Percentiles rank a stretch among this genome's conserved stretches.
phyloP scores from a whole-genome alignment of 176 grass and related monocot species.

The Bonia amplexicaulis region DNA sequence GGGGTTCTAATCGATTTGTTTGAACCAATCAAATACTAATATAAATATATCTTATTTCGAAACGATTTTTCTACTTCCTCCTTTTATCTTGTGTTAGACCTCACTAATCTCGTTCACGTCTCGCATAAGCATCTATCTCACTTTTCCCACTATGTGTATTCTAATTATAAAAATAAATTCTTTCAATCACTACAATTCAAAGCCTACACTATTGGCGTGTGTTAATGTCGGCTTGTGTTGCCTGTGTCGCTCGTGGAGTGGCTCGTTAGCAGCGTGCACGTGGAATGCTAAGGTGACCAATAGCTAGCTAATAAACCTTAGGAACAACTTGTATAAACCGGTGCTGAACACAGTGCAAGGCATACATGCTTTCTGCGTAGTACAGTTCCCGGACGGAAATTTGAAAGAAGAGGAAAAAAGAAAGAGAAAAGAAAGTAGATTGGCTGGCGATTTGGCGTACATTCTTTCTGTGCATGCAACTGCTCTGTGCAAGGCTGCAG shows the following conservation, averaged over 20 bases:
- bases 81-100: too few relatives aligned
- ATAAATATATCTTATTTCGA: too few relatives aligned
- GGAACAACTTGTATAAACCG: not conserved
- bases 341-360: not conserved
- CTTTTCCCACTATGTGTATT: too few relatives aligned
- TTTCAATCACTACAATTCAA: too few relatives aligned
- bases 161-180: too few relatives aligned
- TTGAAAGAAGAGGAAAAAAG: not conserved
- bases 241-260: not conserved
- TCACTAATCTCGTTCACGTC: too few relatives aligned
- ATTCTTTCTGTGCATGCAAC: constrained; percentile 25
- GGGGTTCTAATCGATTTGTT: too few relatives aligned
- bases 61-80: too few relatives aligned
- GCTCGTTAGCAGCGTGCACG: constrained; percentile 30
- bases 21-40: too few relatives aligned
- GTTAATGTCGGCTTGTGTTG: not conserved
- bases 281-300: not conserved
- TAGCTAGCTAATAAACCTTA: not conserved
- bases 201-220: not conserved
- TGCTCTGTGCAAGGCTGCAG: constrained; percentile 20
- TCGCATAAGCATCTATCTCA: too few relatives aligned
- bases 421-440: not conserved
- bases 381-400: not conserved
- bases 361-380: not conserved
- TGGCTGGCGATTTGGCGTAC: constrained; percentile 11